Base-by-base conservation (phyloP, 768 basidiomycete genomes). In the Hygrophorus russula region DNA sequence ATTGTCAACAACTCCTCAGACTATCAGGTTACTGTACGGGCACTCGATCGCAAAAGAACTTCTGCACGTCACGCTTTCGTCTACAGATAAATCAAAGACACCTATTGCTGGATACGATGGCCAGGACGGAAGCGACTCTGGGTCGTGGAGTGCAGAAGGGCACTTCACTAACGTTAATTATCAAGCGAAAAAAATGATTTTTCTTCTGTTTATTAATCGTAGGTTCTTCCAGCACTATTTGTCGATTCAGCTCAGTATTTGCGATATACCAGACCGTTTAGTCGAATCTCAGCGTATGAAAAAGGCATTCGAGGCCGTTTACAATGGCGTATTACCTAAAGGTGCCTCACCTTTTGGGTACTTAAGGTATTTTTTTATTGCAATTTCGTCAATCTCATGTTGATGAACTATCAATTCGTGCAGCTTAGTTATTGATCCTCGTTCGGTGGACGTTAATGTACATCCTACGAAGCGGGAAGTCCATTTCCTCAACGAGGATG, bases 401-500 rank as follows among this genome's bases (percentile, higher is more conserved):
- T 44, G 11, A 32, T 15, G 28, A 20, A 27, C 33, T 19, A 36
- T 44, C 39, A 18, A 34, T 37, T 36, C 18, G 10, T 19, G 8
- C 47, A 93, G 92, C 51, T 60, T 98, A 34, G 69, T 80, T 33
- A 81, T 97, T 51, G 82, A 91, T 48, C 90, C 92, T 0, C 73
- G 78, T 24, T 79, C 84, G 18, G 83, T 99, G 13, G 96, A 99
- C 53, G 93, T 97, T 42, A 99, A 99, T 53, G 91, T 98, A 6
- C 93, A 97, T 57, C 96, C 94, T 0, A 98, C 96, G 2, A 99
- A 99, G 59, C 83, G 86, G 36, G 93, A 97, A 58, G 91, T 97
- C 1, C 88, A 91, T 51, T 98, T 98, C 54, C 60, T 97, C 39
- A 78, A 96, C 48, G 91, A 98, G 58, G 94, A 97, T 41, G 68